Evolutionary conservation across 129 eudicot species (phyloP), one percentile per base, ranked within the genome.

Genomic region (Pittosporum tobira): DNA sequence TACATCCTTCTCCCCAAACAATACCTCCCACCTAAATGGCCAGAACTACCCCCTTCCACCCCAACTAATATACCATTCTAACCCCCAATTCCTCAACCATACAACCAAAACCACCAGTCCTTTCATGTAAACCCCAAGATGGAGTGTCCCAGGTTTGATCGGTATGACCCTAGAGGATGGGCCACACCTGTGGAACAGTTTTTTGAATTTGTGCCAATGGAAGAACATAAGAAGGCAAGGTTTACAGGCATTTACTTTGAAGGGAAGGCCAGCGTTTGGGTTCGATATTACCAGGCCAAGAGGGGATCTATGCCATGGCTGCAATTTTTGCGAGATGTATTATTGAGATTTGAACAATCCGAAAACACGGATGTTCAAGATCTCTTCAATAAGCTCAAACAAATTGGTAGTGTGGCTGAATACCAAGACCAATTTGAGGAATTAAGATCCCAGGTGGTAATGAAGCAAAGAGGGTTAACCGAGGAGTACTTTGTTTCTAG

Each of bases 191-290:
- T 25, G n/a, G 28, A 48, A 11, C 45, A 63, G 14, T 63, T 24
- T 37, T 63, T 63, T 48, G 45, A n/a, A 0, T 22, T 47, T 12
- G 40, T 46, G 2, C 44, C 15, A 0, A 48, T 36, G 40, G 28
- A 16, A 0, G 68, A 63, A 5, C 14, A 11, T 2, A 20, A 3
- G 18, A 63, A 27, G 57, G 57, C 48, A 1, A 23, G 25, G 16
- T 24, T 63, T 1, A 58, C 58, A 2, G 28, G 57, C 0, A 63
- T 63, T 26, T 58, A 63, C n/a, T 18, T 63, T 16, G 68, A 63
- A 12, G 57, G 57, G 16, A 48, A 14, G 29, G 68, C 44, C 27
- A 48, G 15, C 29, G 22, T 7, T 37, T 37, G 13, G 51, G 27
- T 16, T 14, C 14, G 28, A 28, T 2, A 9, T 7, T 27, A n/a